Percentiles rank a stretch among this genome's conserved stretches.
Evolutionary conservation across 164 flowering plant genomes (phyloP).

Genomic region (Stephania cephalantha): DNA sequence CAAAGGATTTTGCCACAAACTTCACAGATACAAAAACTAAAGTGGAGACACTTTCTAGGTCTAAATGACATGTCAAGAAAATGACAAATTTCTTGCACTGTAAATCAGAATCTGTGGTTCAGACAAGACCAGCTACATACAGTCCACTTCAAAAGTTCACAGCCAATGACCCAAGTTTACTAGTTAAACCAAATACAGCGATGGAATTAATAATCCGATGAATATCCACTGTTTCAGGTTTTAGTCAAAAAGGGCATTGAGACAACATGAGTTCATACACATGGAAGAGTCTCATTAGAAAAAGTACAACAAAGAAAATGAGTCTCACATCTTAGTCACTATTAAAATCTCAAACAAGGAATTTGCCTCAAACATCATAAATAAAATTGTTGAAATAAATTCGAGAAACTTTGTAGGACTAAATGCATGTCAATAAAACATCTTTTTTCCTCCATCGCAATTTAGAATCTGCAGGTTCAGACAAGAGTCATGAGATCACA

Average conservation of each 20-base stretch:
- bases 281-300: too few species aligned
- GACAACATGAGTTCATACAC: not conserved
- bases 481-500: not conserved
- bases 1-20: not conserved
- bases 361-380: too few species aligned
- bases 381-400: too few species aligned
- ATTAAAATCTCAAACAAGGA: too few species aligned
- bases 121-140: not conserved
- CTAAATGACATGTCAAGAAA: not conserved
- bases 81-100: not conserved
- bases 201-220: not conserved
- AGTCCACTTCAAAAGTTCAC: not conserved
- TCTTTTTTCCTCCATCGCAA: not conserved
- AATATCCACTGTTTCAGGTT: not conserved
- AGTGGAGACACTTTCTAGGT: not conserved
- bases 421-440: not conserved
- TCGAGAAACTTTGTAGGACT: not conserved
- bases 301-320: too few species aligned
- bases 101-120: not conserved
- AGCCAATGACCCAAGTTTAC: too few species aligned
- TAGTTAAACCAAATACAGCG: too few species aligned
- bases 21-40: not conserved
- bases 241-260: not conserved
- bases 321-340: too few species aligned
- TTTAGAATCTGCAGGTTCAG: not conserved